Conservation (phyloP, 1,284 basidiomycete genomes). For the Vanrija sp. region DNA sequence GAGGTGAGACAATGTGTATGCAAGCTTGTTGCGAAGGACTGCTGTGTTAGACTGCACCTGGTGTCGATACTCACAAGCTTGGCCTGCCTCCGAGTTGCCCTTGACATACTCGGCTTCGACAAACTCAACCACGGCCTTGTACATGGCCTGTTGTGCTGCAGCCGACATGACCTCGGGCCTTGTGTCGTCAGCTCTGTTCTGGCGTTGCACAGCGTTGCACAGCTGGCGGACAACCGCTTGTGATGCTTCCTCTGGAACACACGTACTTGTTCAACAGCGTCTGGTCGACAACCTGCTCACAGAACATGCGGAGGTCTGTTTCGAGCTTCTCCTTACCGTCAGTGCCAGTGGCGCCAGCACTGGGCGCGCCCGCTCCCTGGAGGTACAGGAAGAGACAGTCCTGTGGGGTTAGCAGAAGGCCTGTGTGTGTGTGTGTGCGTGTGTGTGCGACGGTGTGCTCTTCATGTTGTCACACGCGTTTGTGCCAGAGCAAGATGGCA, state of each 20-base stretch:
- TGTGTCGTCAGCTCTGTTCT: conserved; percentile 12
- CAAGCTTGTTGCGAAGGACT: conserved; percentile 81
- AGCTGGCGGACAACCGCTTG: no score
- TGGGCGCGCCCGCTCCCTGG: conserved; percentile 47
- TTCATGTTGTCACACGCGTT: neutral
- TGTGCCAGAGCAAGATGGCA: no score
- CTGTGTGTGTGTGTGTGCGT: no score
- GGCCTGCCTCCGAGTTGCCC: conserved; percentile 45
- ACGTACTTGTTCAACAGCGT: conserved; percentile 44
- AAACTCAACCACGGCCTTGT: conserved; percentile 46
- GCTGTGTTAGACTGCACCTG: neutral
- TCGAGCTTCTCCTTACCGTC: conserved; percentile 50
- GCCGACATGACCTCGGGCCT: conserved; percentile 37
- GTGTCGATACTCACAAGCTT: conserved; percentile 36
- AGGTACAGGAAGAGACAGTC: conserved; percentile 49
- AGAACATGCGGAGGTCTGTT: conserved; percentile 46
- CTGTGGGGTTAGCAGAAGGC: conserved; percentile 18
- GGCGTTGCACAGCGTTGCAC: neutral
- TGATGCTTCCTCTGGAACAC: neutral
- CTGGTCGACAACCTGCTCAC: conserved; percentile 49
- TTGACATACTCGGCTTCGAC: conserved; percentile 48
- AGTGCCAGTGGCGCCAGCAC: conserved; percentile 27
- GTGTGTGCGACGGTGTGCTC: no score
- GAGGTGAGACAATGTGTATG: conserved; percentile 91
- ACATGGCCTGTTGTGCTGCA: conserved; percentile 41